Evolutionary conservation across 75 land plant genomes (phyloP), one percentile per base, ranked within the genome.

Genomic region (Pseudotsuga menziesii): DNA sequence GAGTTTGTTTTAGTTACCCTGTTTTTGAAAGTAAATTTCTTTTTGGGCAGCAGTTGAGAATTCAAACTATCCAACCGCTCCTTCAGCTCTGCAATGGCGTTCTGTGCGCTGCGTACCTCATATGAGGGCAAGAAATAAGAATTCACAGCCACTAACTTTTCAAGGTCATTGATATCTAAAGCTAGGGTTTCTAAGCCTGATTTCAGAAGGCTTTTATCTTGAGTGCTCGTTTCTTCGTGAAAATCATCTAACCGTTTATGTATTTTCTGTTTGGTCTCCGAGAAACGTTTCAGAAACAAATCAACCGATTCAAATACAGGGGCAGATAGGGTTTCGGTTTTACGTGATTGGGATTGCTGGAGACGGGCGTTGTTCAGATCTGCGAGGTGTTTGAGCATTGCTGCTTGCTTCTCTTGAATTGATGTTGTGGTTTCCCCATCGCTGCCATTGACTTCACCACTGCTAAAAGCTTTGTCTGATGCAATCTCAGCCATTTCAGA

Each of bases 241-340:
- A 29, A 29, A 0, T 29, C 32, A 29, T 29, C 32, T 29, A 29
- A 29, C 32, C 32, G 32, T 29, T 81, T 41, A 61, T 82, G 81
- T 35, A 90, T 83, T 78, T 87, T 78, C 29, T 61, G 82, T 57
- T 84, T 88, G 61, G 77, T 61, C 26, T 83, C 77, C n/a, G 86
- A 73, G 83, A 95, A 92, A n/a, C 74, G 61, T 26, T 78, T 41
- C 56, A 92, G 87, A 77, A 94, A 94, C 14, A 85, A 58, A 29
- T 84, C 79, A 61, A 83, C 77, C 58, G 91, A 90, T 60, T 86
- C 88, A 74, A 29, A 29, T 29, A 29, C 32, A 29, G 32, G 32
- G 32, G 32, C 32, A 1, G 32, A 29, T 29, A 29, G 32, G 32
- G 32, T 29, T 29, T 29, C 32, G 32, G 32, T 29, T 29, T 29